Conservation (phyloP, 345 rosid genomes). For the Nasturtium officinale region DNA sequence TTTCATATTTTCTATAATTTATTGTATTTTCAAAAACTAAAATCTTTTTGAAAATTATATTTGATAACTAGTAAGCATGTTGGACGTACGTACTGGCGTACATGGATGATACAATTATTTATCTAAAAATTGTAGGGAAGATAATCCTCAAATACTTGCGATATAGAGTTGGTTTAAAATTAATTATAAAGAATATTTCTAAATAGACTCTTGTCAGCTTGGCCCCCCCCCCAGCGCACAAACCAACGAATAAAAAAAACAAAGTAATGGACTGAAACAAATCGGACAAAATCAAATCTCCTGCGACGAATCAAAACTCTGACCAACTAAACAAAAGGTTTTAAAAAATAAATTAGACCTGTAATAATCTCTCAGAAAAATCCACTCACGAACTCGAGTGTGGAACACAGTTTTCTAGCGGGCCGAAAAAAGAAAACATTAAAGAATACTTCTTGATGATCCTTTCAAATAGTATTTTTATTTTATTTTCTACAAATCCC, state of each 20-base stretch:
- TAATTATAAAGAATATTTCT: not conserved
- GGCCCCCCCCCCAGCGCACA: not conserved
- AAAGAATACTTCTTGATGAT: constrained; percentile 18
- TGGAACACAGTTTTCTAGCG: not conserved
- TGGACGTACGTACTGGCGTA: not conserved
- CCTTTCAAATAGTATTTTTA: constrained; percentile 20
- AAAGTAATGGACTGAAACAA: constrained; percentile 10
- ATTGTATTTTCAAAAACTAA: too few species aligned
- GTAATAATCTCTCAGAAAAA: constrained; percentile 3
- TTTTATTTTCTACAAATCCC: constrained; percentile 46
- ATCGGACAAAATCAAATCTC: constrained; percentile 32
- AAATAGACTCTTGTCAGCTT: not conserved
- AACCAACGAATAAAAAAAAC: not conserved
- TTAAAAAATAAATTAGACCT: not conserved
- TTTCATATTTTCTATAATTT: too few species aligned
- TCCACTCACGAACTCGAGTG: constrained; percentile 14
- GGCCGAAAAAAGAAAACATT: not conserved
- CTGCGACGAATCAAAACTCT: constrained; percentile 9
- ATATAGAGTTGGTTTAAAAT: not conserved
- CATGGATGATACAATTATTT: not conserved
- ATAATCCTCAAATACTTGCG: not conserved
- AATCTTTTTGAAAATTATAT: too few species aligned
- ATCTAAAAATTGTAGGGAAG: not conserved
- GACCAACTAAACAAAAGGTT: not conserved
- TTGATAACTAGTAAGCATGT: not conserved